Base-by-base conservation (phyloP, 139 green algal genomes). In the Coccomyxa sp. region DNA sequence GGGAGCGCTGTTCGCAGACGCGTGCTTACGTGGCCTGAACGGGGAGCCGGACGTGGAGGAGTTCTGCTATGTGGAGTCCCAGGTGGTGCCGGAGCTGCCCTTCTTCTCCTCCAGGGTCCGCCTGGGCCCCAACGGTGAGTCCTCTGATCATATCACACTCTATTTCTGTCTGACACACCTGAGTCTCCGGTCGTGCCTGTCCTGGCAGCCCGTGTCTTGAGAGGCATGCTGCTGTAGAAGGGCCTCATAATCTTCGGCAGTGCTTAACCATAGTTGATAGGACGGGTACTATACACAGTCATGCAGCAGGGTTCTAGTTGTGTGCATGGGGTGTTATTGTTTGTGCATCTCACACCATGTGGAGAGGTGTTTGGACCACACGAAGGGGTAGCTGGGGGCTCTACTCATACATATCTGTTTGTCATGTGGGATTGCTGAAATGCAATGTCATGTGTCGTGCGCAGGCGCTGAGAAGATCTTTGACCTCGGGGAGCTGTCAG, bases 71-170 rank as follows among this genome's bases (percentile, higher is more conserved):
- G 97, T 99, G 33, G 87, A 97, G 78, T 95, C 87, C 70, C 84
- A 77, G 36, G 82, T 94, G 24, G 88, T 92, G 31, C 88, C 92
- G 2, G 93, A 94, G 39, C 64, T 93, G 29, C 89, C 92, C n/a
- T 99, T 94, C 93, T 99, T 99, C 80, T 89, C 92, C 40, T 92
- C 88, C 83, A 98, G 97, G 90, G 89, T 97, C 79, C 91, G 91
- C 83, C 89, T 98, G 50, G 90, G 89, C 74, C 89, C 88, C 40
- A 87, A 95, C 71, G 93, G 92, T 95, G 76, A 86, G 85, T 35
- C 0, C 6, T 3, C 33, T n/a, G n/a, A n/a, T n/a, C n/a, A n/a
- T n/a, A n/a, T n/a, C n/a, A n/a, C n/a, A n/a, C n/a, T n/a, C n/a
- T n/a, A n/a, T n/a, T n/a, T n/a, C n/a, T n/a, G n/a, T n/a, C n/a